Evolutionary conservation across 1,284 basidiomycete species (phyloP).

Genomic region (Stereum hirsutum): DNA sequence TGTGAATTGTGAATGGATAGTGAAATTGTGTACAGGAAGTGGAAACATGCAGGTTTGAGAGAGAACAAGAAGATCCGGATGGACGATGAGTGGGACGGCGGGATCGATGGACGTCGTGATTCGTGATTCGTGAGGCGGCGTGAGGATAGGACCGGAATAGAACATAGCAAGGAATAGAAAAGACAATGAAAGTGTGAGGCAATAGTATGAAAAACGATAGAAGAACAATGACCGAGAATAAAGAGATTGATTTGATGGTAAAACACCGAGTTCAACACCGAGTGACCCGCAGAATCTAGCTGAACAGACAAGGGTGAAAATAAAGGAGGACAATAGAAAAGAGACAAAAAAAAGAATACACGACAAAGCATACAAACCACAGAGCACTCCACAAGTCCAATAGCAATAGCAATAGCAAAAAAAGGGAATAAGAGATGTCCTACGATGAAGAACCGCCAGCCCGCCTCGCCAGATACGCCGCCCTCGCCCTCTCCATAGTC

Average conservation of each 20-base stretch:
- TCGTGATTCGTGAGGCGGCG: too few relatives aligned
- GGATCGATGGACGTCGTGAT: too few relatives aligned
- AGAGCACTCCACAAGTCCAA: neutral
- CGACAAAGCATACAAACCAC: neutral
- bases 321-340: too few relatives aligned
- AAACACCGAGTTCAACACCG: neutral
- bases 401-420: neutral
- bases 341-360: neutral
- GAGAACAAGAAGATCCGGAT: too few relatives aligned
- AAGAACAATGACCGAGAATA: neutral
- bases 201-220: neutral
- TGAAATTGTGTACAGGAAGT: too few relatives aligned
- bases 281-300: neutral
- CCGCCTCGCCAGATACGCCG: constrained; percentile 20
- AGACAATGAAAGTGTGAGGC: too few relatives aligned
- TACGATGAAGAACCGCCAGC: constrained; percentile 6
- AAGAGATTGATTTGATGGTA: neutral
- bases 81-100: too few relatives aligned
- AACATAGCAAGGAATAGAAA: too few relatives aligned
- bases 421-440: neutral
- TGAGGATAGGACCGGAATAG: too few relatives aligned
- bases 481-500: constrained; percentile 54
- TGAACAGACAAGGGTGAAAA: neutral
- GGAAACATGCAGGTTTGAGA: too few relatives aligned
- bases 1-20: too few relatives aligned